Base-by-base conservation (phyloP, 2,329 filamentous ascomycete species). In the Botrytis medusae region DNA sequence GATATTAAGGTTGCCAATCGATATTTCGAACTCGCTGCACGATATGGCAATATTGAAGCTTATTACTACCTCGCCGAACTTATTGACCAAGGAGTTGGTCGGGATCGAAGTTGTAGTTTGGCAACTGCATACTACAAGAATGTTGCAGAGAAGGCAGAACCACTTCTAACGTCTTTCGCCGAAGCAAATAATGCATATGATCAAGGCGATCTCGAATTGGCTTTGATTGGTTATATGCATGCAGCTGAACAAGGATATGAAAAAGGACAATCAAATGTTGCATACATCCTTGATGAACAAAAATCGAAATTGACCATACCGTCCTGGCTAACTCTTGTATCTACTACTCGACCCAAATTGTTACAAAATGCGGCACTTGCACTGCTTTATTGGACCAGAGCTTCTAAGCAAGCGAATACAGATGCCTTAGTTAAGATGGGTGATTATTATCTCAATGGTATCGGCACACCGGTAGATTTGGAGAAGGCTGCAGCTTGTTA, bases 361-460 rank as follows among this genome's bases (percentile, higher is more conserved):
- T 83, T 91, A 34, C 84, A 85, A 68, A 89, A 92, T 80, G 85
- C 89, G 0, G 84, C 86, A 4, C 83, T 82, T 48, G 81, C 81
- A 65, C 86, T 99, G 68, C 91, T 97, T 51, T 96, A 97, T 83
- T 99, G 95, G 93, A 98, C 95, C 0, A 90, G 96, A 51, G 98
- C 95, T 16, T 94, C 96, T 2, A 93, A 94, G 77, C 97, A 99
- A 81, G 89, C 91, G 64, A 99, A 99, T 77, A 92, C 97, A 63
- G 96, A 99, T 83, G 93, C 95, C 0, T 87, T 97, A 75, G 93
- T 99, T 77, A 99, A 99, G 84, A 97, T 98, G 92, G 96, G 96
- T 57, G 97, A 99, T 83, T 98, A 98, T 83, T 98, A 99, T 82
- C 90, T 97, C 46, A 84, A 89, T 72, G 96, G 96, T 10, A 88